Evolutionary conservation across 2,329 filamentous ascomycete species (phyloP), one percentile per base, ranked within the genome.

Genomic region (Leptographium flavum): DNA sequence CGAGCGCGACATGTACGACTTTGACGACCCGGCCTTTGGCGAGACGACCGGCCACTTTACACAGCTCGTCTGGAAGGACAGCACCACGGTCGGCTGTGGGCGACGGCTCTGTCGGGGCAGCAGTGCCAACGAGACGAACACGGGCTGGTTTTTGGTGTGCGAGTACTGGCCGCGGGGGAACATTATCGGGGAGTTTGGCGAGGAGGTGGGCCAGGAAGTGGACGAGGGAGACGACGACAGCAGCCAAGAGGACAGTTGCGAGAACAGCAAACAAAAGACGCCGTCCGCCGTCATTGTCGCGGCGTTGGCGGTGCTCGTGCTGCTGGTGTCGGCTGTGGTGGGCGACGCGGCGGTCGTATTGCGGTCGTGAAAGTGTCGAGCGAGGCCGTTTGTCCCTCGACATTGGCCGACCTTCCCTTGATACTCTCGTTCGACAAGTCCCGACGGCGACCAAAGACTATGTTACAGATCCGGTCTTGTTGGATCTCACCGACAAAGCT

Each of bases 151-250:
- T 58, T 63, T 84, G 1, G 77, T 77, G 22, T 86, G 81, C 53
- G 79, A 84, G 61, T 85, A 84, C 60, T 79, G 67, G 64, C 80
- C 81, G 1, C 58, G 67, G 1, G 81, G 81, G 0, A 85, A 86
- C 54, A 64, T 84, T 0, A 56, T 68, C 2, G 74, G 71, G 0
- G 56, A 65, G 50, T 77, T 72, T 47, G 61, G 57, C 31, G 61
- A 68, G n/a, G 58, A 67, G 58, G 68, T 74, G 8, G 59, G 55
- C 45, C 56, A 54, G 51, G 56, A 59, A 52, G 52, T 60, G 44
- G 58, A 58, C 40, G 56, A 53, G 10, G 15, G 41, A 35, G 31
- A 3, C 32, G 32, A 23, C 14, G 19, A 19, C 28, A 41, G 19
- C 35, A n/a, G 5, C 35, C 19, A 23, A 21, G n/a, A n/a, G n/a